These are phyloP conservation scores for Pelagomonas calceolata DNA, from an alignment of 108 stramenopile genomes.

Conservation along the genomic window DNA sequence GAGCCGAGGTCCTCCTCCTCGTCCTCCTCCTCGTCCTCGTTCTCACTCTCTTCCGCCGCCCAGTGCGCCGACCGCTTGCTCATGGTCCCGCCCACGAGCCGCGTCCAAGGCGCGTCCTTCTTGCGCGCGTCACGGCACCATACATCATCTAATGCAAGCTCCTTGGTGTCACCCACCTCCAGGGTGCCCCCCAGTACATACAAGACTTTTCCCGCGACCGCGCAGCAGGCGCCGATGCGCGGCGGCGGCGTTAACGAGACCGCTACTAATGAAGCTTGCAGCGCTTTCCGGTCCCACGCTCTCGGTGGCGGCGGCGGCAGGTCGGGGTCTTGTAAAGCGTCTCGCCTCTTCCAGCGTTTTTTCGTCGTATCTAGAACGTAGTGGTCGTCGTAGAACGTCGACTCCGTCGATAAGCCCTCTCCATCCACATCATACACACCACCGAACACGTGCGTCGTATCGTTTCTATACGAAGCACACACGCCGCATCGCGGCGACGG, in stretches of 20 bases:
- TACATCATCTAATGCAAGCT: slow-evolving; percentile 5
- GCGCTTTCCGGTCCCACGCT: neutral
- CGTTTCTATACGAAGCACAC: neutral
- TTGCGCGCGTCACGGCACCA: slow-evolving; percentile 6
- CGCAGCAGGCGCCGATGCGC: slow-evolving; percentile 3
- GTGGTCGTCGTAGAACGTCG: neutral
- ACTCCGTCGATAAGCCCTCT: neutral
- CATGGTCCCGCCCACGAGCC: neutral
- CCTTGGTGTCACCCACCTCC: neutral
- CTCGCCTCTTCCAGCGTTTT: neutral
- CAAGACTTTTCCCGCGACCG: neutral
- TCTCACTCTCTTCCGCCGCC: neutral
- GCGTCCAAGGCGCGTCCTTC: neutral
- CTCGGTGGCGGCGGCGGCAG: neutral
- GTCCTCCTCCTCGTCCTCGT: neutral
- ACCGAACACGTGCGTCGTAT: neutral
- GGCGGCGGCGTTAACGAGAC: slow-evolving; percentile 6
- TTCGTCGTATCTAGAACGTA: neutral
- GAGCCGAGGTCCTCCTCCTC: neutral
- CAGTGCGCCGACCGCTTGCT: neutral
- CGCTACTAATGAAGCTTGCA: no score
- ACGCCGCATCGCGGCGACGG: neutral
- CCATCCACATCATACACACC: neutral
- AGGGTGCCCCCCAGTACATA: slow-evolving; percentile 5
- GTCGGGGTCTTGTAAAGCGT: neutral